Conservation (phyloP, 2,329 filamentous ascomycete species). For the Apiospora aurea region DNA sequence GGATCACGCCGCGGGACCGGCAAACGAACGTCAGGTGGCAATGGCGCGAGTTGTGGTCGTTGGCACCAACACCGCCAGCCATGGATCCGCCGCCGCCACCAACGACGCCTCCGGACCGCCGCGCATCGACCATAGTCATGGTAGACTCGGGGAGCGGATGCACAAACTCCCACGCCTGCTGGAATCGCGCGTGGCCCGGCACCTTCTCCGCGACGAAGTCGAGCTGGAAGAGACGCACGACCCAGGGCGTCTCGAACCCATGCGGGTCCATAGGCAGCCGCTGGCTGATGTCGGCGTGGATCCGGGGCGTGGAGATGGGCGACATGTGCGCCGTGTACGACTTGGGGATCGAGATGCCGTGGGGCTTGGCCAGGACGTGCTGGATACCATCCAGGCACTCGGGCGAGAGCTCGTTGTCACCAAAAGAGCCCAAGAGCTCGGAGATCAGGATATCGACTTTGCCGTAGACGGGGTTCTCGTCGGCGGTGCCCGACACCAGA, state of each 20-base stretch:
- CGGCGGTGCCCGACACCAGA: conserved; percentile 51
- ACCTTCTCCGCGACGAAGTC: conserved; percentile 79
- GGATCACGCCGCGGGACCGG: conserved; percentile 80
- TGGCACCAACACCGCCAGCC: conserved; percentile 78
- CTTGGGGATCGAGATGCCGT: conserved; percentile 92
- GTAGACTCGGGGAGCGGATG: conserved; percentile 73
- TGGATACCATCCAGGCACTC: conserved; percentile 97
- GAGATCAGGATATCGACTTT: conserved; percentile 93
- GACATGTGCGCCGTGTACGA: conserved; percentile 94
- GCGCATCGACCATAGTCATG: conserved; percentile 60
- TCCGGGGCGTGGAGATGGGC: conserved; percentile 87
- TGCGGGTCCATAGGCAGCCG: conserved; percentile 67
- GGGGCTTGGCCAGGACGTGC: conserved; percentile 76
- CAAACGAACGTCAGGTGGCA: conserved; percentile 81
- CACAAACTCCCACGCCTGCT: conserved; percentile 80
- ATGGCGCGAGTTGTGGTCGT: conserved; percentile 89
- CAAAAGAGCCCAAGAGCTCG: conserved; percentile 93
- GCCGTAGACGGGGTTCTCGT: conserved; percentile 58
- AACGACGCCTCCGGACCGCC: conserved; percentile 69
- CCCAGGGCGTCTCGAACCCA: conserved; percentile 91
- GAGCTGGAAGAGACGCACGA: conserved; percentile 89
- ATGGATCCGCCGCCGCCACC: conserved; percentile 76
- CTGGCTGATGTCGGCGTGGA: conserved; percentile 80
- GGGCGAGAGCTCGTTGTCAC: conserved; percentile 94
- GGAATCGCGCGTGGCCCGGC: conserved; percentile 68